Evolutionary conservation across 176 grass and related monocot species (phyloP).

Genomic region (Coix lacrymajobi): DNA sequence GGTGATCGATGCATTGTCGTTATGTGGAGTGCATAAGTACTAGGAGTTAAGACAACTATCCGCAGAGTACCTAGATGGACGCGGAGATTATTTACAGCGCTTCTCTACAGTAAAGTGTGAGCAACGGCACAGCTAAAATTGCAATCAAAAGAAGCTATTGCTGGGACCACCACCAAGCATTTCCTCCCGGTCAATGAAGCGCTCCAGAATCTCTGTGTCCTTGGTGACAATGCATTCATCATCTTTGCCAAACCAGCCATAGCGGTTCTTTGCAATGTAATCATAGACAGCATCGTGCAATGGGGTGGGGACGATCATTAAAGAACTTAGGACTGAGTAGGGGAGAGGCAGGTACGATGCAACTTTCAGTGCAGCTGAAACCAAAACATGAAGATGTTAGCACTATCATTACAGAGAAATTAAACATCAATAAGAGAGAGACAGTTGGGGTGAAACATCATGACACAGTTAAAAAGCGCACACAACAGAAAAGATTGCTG

Average conservation of each 20-base stretch:
- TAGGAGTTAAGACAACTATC: background rate
- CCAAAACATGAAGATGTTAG: background rate
- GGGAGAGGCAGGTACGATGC: constrained; percentile 88
- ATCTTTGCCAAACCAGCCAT: constrained; percentile 85
- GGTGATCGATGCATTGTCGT: background rate
- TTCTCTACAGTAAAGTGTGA: constrained; percentile 25
- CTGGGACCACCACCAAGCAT: constrained; percentile 46
- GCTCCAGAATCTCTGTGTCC: constrained; percentile 76
- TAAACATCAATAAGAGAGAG: background rate
- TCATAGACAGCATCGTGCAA: constrained; percentile 75
- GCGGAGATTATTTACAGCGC: constrained; percentile 22
- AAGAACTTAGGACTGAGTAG: constrained; percentile 63
- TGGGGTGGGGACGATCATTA: constrained; percentile 54
- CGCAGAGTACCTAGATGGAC: background rate
- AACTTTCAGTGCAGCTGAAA: constrained; percentile 71
- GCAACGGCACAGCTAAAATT: background rate
- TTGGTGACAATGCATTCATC: constrained; percentile 66
- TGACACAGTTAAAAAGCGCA: no score
- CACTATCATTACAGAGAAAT: background rate
- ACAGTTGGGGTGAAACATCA: background rate
- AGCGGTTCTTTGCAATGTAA: constrained; percentile 72
- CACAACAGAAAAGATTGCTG: no score
- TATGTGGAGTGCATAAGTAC: background rate
- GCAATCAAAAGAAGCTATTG: constrained; percentile 42
- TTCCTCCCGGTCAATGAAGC: constrained; percentile 88